Percentiles rank a stretch among this genome's conserved stretches.
These are phyloP conservation scores for Polyporus arcularius DNA, from an alignment of 768 basidiomycete genomes.

Conservation along the genomic window DNA sequence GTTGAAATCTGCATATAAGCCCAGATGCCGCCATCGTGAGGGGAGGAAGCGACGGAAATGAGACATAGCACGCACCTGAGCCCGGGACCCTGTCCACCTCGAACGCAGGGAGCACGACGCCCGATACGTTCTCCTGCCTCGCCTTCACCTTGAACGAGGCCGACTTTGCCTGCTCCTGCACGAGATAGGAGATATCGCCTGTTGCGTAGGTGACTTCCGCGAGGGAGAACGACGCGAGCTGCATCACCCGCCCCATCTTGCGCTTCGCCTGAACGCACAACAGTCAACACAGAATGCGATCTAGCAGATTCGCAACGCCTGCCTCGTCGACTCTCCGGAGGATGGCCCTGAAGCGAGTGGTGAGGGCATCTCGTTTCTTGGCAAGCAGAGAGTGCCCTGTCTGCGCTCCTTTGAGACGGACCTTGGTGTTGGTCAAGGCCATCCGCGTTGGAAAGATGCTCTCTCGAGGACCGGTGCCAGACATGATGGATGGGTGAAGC, in stretches of 20 bases:
- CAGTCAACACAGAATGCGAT: background rate
- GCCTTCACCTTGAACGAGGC: slow-evolving; percentile 93
- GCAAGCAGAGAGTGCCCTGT: slow-evolving; percentile 94
- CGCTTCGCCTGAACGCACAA: slow-evolving; percentile 76
- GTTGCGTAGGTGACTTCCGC: slow-evolving; percentile 99
- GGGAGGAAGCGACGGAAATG: background rate
- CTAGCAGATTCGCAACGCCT: slow-evolving; percentile 22
- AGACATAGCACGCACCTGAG: slow-evolving; percentile 54
- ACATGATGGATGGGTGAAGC: slow-evolving; percentile 52
- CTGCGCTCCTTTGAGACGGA: slow-evolving; percentile 87
- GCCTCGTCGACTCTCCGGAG: slow-evolving; percentile 98
- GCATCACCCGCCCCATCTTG: slow-evolving; percentile 99
- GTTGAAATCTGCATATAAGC: slow-evolving; percentile 75
- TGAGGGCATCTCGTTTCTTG: slow-evolving; percentile 97
- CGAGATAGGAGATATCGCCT: slow-evolving; percentile 95
- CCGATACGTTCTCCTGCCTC: slow-evolving; percentile 97
- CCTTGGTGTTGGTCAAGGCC: slow-evolving; percentile 92
- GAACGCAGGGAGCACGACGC: slow-evolving; percentile 93
- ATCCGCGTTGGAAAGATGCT: slow-evolving; percentile 97
- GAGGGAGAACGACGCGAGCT: slow-evolving; percentile 97
- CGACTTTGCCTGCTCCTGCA: slow-evolving; percentile 91
- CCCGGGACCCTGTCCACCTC: slow-evolving; percentile 87
- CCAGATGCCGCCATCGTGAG: background rate
- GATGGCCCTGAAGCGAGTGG: slow-evolving; percentile 92
- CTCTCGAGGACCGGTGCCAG: slow-evolving; percentile 87